Evolutionary conservation across 352 stramenopile genomes (phyloP), one percentile per base, ranked within the genome.

Genomic region (Plasmopara muralis): DNA sequence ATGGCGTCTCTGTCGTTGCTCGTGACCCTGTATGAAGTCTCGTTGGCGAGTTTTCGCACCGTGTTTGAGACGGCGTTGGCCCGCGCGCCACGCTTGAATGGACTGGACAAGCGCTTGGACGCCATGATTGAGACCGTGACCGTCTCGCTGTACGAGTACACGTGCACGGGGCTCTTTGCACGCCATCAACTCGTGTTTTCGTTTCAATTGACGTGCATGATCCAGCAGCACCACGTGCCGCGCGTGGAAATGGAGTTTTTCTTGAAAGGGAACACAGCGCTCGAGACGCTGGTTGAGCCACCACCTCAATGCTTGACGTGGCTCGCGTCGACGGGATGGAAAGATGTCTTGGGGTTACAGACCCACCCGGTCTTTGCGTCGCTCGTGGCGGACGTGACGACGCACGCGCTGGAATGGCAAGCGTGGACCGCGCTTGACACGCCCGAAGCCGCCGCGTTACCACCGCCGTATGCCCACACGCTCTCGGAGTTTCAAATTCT

Each of bases 131-230:
- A 91, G 40, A 90, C 82, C 10, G 93, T 96, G 50, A 97, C 89
- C 0, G 75, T 90, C 37, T 87, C 96, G 70, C 92, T 97, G 64
- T 98, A 98, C 67, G 90, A 98, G 65, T 98, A 97, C 74, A 98
- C 89, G 9, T 98, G 93, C 56, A 98, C 88, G 6, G 93, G 93
- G 20, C 98, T 98, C 56, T 98, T 98, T 43, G 93, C 98, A 76
- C 81, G 89, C n/a, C 93, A 98, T 71, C 98, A 98, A 68, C 80
- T 98, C 54, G 97, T 97, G 88, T 98, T 98, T 61, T 93, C 85
- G 31, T 97, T 98, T 64, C 90, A 97, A 64, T 96, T 98, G 83
- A 96, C 93, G 12, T 97, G 86, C 61, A 98, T 98, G 93, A 96
- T 98, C 60, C 76, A 97, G 64, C 74, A 80, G 87, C 85, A 10